These are phyloP conservation scores for Secale cereale DNA, from an alignment of 176 grass and related monocot genomes.

Conservation along the genomic window DNA sequence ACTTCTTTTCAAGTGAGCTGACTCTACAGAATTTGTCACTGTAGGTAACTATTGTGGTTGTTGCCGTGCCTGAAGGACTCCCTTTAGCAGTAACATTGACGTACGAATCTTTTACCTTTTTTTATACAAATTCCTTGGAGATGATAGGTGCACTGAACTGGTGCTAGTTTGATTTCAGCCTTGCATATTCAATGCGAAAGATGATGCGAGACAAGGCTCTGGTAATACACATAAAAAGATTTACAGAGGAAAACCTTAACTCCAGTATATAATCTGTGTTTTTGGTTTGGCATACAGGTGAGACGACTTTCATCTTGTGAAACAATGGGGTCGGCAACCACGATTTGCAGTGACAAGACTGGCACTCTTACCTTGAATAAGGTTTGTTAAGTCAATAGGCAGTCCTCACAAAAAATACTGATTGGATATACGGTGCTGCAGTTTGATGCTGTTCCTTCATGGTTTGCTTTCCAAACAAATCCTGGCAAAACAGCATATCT, in stretches of 20 bases:
- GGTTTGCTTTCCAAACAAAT: too few species aligned
- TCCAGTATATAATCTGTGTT: background rate
- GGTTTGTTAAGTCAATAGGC: constrained; percentile 26
- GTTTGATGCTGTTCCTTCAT: too few species aligned
- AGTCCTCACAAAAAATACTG: background rate
- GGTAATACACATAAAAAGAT: constrained; percentile 26
- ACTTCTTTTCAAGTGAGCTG: constrained; percentile 12
- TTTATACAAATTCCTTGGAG: background rate
- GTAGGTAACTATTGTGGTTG: constrained; percentile 70
- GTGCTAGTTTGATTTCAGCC: constrained; percentile 34
- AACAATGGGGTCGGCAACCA: constrained; percentile 78
- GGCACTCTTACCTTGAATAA: constrained; percentile 73
- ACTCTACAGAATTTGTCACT: background rate
- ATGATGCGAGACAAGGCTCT: constrained; percentile 75
- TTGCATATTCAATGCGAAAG: constrained; percentile 71
- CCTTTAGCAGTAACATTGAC: constrained; percentile 73
- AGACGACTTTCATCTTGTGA: constrained; percentile 66
- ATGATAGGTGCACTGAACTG: background rate
- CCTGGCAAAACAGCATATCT: too few species aligned
- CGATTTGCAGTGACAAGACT: constrained; percentile 80
- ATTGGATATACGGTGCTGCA: too few species aligned
- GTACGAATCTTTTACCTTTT: constrained; percentile 24
- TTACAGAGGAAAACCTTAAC: background rate
- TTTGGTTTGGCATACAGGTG: constrained; percentile 33
- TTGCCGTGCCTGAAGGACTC: constrained; percentile 75